Base-by-base conservation (phyloP, 129 eudicot genomes). In the Flaveria brownii region DNA sequence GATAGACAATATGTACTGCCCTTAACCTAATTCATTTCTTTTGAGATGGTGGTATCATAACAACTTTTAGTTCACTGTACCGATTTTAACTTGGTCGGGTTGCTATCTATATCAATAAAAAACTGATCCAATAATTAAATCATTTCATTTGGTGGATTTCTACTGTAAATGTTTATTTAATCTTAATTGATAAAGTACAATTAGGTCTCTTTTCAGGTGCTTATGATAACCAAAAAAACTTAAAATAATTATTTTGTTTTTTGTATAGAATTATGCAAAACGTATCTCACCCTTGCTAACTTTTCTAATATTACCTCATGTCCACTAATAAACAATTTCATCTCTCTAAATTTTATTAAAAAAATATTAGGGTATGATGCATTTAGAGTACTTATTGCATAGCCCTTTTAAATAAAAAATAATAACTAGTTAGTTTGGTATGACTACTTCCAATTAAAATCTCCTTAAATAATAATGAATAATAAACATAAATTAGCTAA, bases 11-110 rank as follows among this genome's bases (percentile, higher is more conserved):
- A 23, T 74, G 65, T 74, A 61, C 59, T 43, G 59, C 46, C 60
- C 70, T 59, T 50, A 67, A 56, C 76, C 72, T 79, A 70, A 71
- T 33, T 79, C 66, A 28, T 79, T 50, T 50, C 64, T 79, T 79
- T 79, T 63, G 67, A 71, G 78, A 62, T 71, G 56, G 78, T 71
- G 82, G 78, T 64, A 72, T 78, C 55, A 15, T 62, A 71, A 71
- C 73, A 49, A 71, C 72, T 43, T 78, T 45, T 71, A 79, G 78
- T 62, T 79, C 57, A 71, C 72, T 71, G 82, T 72, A 79, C 73
- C 56, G 62, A 79, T 60, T 79, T 61, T 77, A 62, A 63, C 78
- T 79, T 30, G 71, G 77, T 77, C 41, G 46, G 67, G 57, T 69
- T 70, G 57, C 50, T 69, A 57, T 16, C 52, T 66, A 55, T 50